Conservation (phyloP, 1,284 basidiomycete species). For the Cystobasidium slooffiae region DNA sequence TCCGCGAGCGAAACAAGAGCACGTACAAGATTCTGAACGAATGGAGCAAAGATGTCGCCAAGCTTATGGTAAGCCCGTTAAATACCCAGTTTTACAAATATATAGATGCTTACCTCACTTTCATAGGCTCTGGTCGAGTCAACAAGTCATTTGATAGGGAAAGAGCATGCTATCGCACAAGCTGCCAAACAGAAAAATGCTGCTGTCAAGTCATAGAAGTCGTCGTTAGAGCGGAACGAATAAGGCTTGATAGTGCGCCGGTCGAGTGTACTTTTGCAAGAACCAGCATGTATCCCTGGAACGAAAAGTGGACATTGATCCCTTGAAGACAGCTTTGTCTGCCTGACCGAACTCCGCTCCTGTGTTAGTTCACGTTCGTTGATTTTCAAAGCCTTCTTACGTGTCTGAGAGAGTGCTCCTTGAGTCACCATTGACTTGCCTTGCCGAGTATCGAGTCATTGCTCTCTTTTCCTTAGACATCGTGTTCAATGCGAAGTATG, state of each 20-base stretch:
- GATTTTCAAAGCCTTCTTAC: no score
- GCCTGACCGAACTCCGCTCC: no score
- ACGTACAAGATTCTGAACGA: conserved; percentile 92
- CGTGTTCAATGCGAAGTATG: no score
- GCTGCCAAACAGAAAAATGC: conserved; percentile 37
- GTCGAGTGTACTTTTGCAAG: background rate
- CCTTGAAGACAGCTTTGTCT: no score
- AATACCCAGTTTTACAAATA: background rate
- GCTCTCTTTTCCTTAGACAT: no score
- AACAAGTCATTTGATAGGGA: conserved; percentile 62
- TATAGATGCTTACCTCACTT: background rate
- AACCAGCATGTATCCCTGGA: no score
- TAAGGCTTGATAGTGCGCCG: background rate
- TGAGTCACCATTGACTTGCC: no score
- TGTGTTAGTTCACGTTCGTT: no score
- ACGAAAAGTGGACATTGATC: no score
- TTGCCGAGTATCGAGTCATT: no score
- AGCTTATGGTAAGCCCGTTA: conserved; percentile 62
- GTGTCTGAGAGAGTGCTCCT: no score
- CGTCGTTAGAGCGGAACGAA: background rate
- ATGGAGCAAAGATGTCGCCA: conserved; percentile 95
- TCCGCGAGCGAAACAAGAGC: conserved; percentile 65
- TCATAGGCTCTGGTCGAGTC: conserved; percentile 60
- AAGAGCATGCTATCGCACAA: conserved; percentile 53
- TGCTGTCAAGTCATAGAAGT: conserved; percentile 18